phyloP scores from a whole-genome alignment of 1,284 basidiomycete genomes.

The Hypsizygus ulmarius region DNA sequence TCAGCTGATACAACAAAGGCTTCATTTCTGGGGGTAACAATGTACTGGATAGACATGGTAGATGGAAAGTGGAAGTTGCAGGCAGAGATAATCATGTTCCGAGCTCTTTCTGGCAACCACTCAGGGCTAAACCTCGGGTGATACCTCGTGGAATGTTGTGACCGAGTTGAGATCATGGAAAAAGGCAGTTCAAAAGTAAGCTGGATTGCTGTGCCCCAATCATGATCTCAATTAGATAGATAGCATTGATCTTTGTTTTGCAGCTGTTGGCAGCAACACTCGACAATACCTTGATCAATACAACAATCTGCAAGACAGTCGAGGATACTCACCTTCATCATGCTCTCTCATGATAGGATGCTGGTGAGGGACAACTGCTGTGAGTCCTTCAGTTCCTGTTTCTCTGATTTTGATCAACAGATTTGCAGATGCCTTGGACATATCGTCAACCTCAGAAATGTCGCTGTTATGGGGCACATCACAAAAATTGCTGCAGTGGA shows the following conservation, averaged over 20 bases:
- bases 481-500: slow-evolving; percentile 20
- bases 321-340: neutral
- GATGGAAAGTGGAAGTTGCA: slow-evolving; percentile 20
- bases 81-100: slow-evolving; percentile 22
- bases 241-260: neutral
- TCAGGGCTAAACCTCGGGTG: slow-evolving; percentile 25
- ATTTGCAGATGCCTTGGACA: slow-evolving; percentile 23
- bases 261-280: slow-evolving; percentile 10
- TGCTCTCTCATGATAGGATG: neutral
- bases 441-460: slow-evolving; percentile 19
- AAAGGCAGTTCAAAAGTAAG: slow-evolving; percentile 23
- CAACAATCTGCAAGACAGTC: neutral
- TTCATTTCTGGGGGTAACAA: slow-evolving; percentile 20
- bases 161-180: slow-evolving; percentile 24
- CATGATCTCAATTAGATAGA: neutral
- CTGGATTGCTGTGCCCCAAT: neutral
- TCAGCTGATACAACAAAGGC: slow-evolving; percentile 21
- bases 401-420: neutral
- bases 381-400: neutral
- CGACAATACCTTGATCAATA: slow-evolving; percentile 12
- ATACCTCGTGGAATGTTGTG: slow-evolving; percentile 22
- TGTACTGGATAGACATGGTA: slow-evolving; percentile 22
- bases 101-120: slow-evolving; percentile 22
- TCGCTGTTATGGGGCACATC: slow-evolving; percentile 22
- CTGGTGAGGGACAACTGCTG: slow-evolving; percentile 3